Base-by-base conservation (phyloP, 768 basidiomycete genomes). In the Leccinum rimulosum region DNA sequence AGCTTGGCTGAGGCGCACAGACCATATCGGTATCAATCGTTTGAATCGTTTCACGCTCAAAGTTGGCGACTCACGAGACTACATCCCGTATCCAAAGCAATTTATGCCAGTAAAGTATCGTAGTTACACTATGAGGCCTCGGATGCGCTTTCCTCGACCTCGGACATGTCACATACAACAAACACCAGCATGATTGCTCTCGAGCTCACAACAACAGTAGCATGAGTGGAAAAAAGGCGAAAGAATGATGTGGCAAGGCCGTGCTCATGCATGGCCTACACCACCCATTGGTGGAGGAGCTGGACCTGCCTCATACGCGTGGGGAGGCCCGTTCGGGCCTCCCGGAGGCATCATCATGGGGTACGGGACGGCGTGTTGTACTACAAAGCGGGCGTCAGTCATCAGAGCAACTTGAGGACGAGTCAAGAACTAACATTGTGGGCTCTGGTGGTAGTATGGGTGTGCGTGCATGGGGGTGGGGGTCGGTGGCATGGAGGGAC, bases 401-500 rank as follows among this genome's bases (percentile, higher is more conserved):
- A 64, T 53, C 52, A 66, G 51, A 55, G 57, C 59, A 58, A 52
- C 66, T 61, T 67, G 36, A 19, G 15, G 22, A 10, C 3, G 54
- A 66, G 57, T 74, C 50, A 14, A 51, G 33, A 33, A 70, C 82
- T 50, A 80, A 94, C 92, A 75, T 77, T 94, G 92, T 58, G 92
- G 92, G 70, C 91, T 93, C 69, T 92, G 92, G 68, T 92, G 89
- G 70, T 93, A 93, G 73, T 92, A 93, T 73, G 88, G 83, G 66
- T 93, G 91, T 28, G 93, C 88, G 69, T 93, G 91, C 45, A 88
- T 80, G 14, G 90, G 92, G 62, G 93, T 91, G 3, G 93, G 92
- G 9, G 91, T 93, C 9, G 92, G 90, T n/a, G 92, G 92, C 88
- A 93, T 91, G 15, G 91, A 92, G 27, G 89, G 91, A 61, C 91